Base-by-base conservation (phyloP, 2,329 filamentous ascomycete genomes). In the Sclerotinia trifoliorum region DNA sequence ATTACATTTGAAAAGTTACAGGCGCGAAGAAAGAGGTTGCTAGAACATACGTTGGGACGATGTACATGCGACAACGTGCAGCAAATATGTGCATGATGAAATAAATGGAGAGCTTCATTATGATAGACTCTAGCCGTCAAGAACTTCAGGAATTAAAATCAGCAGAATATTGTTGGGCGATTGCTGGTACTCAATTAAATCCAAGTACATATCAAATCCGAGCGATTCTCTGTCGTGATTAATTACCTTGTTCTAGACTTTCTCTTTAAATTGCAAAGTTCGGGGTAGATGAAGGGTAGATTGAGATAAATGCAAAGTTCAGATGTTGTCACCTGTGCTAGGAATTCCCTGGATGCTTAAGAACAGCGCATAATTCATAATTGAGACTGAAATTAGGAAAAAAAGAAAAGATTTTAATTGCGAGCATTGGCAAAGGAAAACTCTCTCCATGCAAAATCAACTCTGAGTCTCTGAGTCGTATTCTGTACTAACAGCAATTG, bases 401-500 rank as follows among this genome's bases (percentile, higher is more conserved):
- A 15, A 26, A 44, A 44, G 17, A 13, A n/a, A 35, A 10, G 2
- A 51, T 39, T 21, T 49, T 29, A 29, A 29, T 29, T 6, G 7
- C 46, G 21, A 62, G 35, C 58, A 35, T 49, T 24, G 13, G 46
- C 44, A 62, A 24, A 51, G 17, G 29, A 35, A 49, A 62, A 49
- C 29, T 49, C 21, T 57, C 8, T 39, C 32, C n/a, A 35, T 17
- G 24, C n/a, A 32, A 48, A 17, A n/a, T 32, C 7, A 24, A 35
- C 4, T 35, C 35, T 35, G 35, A 49, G 44, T 62, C 58, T 35
- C 35, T 35, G 35, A 49, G 44, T 62, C 58, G 13, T 39, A 13
- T 62, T 49, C 21, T 62, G 46, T 21, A 62, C 29, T 39, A 49
- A 62, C 44, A 62, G 29, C 29, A 51, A 10, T 29, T 61, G 44